phyloP scores from a whole-genome alignment of 805 yeast species.

The Starmera amethionina region DNA sequence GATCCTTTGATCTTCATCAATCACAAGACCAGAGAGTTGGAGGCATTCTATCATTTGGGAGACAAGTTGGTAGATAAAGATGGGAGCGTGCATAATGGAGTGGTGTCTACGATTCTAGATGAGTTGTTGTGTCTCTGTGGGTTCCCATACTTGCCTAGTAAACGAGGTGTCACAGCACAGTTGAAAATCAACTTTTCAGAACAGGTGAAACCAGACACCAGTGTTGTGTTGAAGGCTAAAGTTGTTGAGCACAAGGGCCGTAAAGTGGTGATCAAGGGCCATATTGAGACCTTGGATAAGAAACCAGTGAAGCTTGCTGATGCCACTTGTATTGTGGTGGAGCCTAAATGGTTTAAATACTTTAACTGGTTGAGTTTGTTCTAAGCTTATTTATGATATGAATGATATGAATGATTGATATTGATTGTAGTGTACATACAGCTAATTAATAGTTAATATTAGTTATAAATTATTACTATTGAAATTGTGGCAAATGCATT shows the following conservation, averaged over 20 bases:
- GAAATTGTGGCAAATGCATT: too few species aligned
- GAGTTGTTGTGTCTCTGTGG: conserved; percentile 84
- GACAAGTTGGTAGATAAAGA: conserved; percentile 52
- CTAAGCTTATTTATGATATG: conserved; percentile 1
- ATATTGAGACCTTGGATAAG: conserved; percentile 39
- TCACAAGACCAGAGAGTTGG: conserved; percentile 38
- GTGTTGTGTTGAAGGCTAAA: conserved; percentile 57
- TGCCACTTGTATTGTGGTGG: conserved; percentile 66
- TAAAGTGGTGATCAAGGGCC: conserved; percentile 71
- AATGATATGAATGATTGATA: too few species aligned
- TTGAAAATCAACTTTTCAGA: conserved; percentile 48
- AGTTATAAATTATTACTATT: too few species aligned
- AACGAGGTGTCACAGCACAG: conserved; percentile 83
- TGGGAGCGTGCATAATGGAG: conserved; percentile 74
- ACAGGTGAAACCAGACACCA: conserved; percentile 44
- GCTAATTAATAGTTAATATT: too few species aligned
- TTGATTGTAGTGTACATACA: too few species aligned
- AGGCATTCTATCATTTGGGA: conserved; percentile 68
- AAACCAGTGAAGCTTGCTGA: conserved; percentile 38
- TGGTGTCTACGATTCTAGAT: conserved; percentile 69
- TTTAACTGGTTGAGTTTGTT: conserved; percentile 43
- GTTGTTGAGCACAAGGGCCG: conserved; percentile 65
- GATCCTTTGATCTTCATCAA: conserved; percentile 66
- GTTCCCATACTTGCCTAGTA: conserved; percentile 67
- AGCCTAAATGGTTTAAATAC: conserved; percentile 82